These are phyloP conservation scores for Vaccinium corymbosum DNA, from an alignment of 148 eudicot species.

Conservation along the genomic window DNA sequence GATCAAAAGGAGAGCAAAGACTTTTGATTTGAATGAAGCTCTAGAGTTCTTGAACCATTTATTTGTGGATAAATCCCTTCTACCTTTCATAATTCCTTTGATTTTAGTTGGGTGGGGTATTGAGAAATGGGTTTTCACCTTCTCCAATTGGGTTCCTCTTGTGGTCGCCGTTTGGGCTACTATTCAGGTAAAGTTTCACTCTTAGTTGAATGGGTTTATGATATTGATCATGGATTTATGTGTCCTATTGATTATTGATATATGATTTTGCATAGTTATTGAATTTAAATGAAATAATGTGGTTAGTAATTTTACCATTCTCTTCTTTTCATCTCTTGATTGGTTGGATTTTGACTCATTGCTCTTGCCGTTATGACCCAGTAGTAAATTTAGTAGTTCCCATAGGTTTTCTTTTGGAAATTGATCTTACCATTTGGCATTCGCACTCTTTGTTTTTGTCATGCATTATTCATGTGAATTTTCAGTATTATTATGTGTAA, in stretches of 20 bases:
- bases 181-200: slow-evolving; percentile 50
- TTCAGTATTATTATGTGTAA: not conserved
- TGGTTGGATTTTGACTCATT: not conserved
- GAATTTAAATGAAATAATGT: not conserved
- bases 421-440: not conserved
- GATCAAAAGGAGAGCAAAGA: slow-evolving; percentile 35
- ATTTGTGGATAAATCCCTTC: slow-evolving; percentile 49
- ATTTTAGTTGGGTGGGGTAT: slow-evolving; percentile 57
- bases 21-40: slow-evolving; percentile 29
- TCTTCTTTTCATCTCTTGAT: not conserved
- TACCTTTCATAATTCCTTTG: slow-evolving; percentile 53
- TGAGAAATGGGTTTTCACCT: slow-evolving; percentile 76
- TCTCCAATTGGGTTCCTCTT: slow-evolving; percentile 83
- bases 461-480: not conserved
- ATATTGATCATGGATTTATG: not conserved
- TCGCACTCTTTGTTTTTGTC: not conserved
- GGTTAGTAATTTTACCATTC: not conserved
- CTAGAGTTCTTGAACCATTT: slow-evolving; percentile 46
- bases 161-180: slow-evolving; percentile 76
- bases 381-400: not conserved
- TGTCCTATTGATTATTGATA: not conserved
- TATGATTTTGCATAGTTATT: not conserved
- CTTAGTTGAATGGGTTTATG: not conserved
- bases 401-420: not conserved
- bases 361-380: not conserved